Evolutionary conservation across 345 rosid species (phyloP).

Genomic region (Eucalyptus grandis): DNA sequence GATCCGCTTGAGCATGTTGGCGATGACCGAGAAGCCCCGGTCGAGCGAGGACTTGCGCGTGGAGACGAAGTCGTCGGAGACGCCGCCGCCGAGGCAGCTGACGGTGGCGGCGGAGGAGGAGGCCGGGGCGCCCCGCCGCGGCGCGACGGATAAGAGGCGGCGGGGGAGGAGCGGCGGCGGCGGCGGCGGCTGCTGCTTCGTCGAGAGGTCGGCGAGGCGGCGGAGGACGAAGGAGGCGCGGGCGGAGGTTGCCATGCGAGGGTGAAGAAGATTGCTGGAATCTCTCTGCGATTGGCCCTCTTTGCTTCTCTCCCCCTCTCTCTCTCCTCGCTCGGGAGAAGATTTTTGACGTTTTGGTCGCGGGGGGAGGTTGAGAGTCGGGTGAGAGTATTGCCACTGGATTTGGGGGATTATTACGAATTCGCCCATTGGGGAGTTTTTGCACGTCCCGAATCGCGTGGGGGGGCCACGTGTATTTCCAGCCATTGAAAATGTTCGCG

Average conservation of each 20-base stretch:
- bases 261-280: not conserved
- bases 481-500: not conserved
- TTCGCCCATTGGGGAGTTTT: not conserved
- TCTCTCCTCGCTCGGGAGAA: not conserved
- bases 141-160: not conserved
- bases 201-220: not conserved
- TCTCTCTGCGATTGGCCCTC: not conserved
- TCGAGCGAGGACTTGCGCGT: conserved; percentile 60
- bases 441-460: not conserved
- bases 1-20: conserved; percentile 64
- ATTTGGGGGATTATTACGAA: not conserved
- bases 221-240: not conserved
- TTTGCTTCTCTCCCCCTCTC: not conserved
- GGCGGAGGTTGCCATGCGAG: not conserved
- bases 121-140: not conserved
- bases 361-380: not conserved
- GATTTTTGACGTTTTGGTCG: not conserved
- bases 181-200: not conserved
- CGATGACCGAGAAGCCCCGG: conserved; percentile 66
- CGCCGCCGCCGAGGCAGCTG: conserved; percentile 53
- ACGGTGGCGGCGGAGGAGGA: conserved; percentile 10
- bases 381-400: not conserved
- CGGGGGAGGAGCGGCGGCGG: not conserved
- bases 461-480: not conserved
- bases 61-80: conserved; percentile 70